A percentile compares a stretch with the other conserved stretches of the same genome.
Conservation (phyloP, 2,329 filamentous ascomycete species). For the Helotiales sp. region DNA sequence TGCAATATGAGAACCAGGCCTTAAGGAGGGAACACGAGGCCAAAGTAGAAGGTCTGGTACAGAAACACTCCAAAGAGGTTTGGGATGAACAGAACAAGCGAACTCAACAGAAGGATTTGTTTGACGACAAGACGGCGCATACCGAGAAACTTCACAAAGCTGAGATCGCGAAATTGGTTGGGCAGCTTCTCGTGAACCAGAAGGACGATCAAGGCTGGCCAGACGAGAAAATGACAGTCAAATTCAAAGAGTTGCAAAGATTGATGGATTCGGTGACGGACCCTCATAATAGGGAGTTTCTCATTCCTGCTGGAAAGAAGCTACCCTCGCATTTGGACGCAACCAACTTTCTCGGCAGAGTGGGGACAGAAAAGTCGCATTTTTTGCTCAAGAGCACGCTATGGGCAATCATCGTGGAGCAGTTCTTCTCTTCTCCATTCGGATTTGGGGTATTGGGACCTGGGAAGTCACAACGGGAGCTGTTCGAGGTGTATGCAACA, state of each 20-base stretch:
- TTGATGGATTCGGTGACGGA: not conserved
- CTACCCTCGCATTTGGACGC: not conserved
- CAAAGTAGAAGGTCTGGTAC: not conserved
- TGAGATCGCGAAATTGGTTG: not conserved
- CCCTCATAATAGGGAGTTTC: not conserved
- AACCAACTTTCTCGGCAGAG: not conserved
- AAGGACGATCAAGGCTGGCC: slow-evolving; percentile 3
- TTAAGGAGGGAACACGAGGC: not conserved
- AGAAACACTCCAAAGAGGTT: not conserved
- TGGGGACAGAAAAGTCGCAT: not conserved
- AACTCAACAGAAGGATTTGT: not conserved
- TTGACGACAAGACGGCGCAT: not conserved
- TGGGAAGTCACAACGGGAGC: not conserved
- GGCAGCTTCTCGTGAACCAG: slow-evolving; percentile 2
- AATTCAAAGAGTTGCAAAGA: slow-evolving; percentile 5
- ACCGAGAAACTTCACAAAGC: not conserved
- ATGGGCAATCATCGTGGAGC: slow-evolving; percentile 2
- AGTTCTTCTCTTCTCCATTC: slow-evolving; percentile 7
- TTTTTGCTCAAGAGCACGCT: not conserved
- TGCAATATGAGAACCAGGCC: not conserved
- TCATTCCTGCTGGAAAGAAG: not conserved
- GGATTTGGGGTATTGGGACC: slow-evolving; percentile 8
- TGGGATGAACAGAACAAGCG: not conserved
- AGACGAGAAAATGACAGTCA: slow-evolving; percentile 6
- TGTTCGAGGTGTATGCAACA: not conserved